phyloP scores from a whole-genome alignment of 805 yeast species.

The Wickerhamiella siamensis region DNA sequence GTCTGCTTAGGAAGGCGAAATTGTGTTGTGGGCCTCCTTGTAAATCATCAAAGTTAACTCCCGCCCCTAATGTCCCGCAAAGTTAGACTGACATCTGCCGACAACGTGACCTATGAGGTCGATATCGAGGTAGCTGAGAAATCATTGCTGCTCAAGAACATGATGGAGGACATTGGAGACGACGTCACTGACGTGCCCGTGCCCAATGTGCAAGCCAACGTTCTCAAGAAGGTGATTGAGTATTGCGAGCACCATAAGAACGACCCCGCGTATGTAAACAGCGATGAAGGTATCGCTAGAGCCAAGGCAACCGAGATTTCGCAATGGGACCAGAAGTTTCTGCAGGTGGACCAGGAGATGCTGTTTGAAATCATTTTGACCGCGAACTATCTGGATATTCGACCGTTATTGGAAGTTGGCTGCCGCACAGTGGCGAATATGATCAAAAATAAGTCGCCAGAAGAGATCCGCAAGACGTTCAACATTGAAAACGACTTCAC shows the following conservation, averaged over 20 bases:
- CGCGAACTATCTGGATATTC: constrained; percentile 34
- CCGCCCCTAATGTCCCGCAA: constrained; percentile 5
- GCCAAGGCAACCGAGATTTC: constrained; percentile 77
- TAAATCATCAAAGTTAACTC: too few species aligned
- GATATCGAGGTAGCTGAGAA: constrained; percentile 64
- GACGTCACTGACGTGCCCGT: constrained; percentile 71
- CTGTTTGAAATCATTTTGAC: constrained; percentile 35
- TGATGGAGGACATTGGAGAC: constrained; percentile 60
- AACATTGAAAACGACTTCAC: constrained; percentile 34
- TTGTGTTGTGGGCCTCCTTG: too few species aligned
- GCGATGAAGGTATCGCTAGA: constrained; percentile 40
- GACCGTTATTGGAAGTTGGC: constrained; percentile 32
- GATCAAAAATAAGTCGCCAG: constrained; percentile 34
- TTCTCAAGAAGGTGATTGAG: constrained; percentile 78
- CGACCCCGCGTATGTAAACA: constrained; percentile 57
- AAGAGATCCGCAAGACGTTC: constrained; percentile 33
- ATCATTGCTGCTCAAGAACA: constrained; percentile 69
- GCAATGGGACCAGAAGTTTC: constrained; percentile 89
- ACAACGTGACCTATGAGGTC: constrained; percentile 18
- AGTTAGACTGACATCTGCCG: constrained; percentile 14
- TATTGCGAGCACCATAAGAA: constrained; percentile 89
- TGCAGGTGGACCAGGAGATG: constrained; percentile 71
- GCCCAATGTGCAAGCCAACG: constrained; percentile 56
- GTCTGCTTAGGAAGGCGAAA: neutral
- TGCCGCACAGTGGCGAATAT: constrained; percentile 37